Evolutionary conservation across 176 grass and related monocot species (phyloP), one percentile per base, ranked within the genome.

Genomic region (Triticum urartu): DNA sequence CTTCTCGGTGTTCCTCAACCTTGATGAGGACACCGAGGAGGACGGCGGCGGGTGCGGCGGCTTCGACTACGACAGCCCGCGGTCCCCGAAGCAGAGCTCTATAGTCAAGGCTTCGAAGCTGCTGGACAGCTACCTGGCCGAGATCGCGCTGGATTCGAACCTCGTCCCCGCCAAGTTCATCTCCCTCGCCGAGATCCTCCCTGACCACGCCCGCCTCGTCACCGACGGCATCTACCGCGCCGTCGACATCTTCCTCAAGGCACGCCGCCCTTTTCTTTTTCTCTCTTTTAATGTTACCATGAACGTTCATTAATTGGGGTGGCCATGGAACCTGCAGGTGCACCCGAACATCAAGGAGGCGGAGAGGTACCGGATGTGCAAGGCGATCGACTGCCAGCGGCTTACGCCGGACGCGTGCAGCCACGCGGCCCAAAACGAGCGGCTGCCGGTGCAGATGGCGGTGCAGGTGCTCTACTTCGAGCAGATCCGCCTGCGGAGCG

Each of bases 211-310:
- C 25, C 96, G 96, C 73, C 65, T 95, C 38, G 92, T 98, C 78
- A 94, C 89, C 66, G 96, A 98, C 66, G 93, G 96, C 7, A 85
- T 98, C 45, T 98, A 98, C 65, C 87, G 96, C 90, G 89, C 96
- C 52, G 96, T 92, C 58, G 96, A 98, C 83, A 95, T 98, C 87
- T 98, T 95, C 83, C 89, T 98, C 28, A 98, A 98, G 95, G 96
- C 87, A 3, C 70, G 3, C 43, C 11, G 18, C 10, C 17, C 63
- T 34, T 80, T 34, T 18, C 50, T 18, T 54, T 54, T 54, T 6
- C 50, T 54, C 50, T 2, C 15, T 17, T 17, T 50, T 28, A 40
- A 42, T 8, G 42, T 38, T 43, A 43, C 42, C 43, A 12, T 32
- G 30, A 22, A 38, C 5, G 5, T 78, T 21, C 50, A 30, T 30